phyloP scores from a whole-genome alignment of 1,139 yeast genomes.

The Tardiomyces blankii region DNA sequence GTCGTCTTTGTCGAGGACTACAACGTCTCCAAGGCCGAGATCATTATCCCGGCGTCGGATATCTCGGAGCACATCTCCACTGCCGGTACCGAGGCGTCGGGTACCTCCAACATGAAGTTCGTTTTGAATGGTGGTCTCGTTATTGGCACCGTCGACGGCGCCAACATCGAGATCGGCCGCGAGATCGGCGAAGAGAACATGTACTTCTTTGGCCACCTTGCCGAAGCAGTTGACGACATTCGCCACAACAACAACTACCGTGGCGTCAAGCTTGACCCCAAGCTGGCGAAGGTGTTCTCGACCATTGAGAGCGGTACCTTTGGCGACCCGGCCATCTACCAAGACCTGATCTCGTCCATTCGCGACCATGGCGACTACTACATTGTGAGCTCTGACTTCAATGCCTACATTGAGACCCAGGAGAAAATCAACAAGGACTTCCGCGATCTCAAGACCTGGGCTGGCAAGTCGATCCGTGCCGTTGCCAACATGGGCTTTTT shows the following conservation, averaged over 20 bases:
- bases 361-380: slow-evolving; percentile 65
- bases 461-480: slow-evolving; percentile 58
- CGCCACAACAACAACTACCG: slow-evolving; percentile 64
- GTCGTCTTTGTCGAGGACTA: slow-evolving; percentile 87
- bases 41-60: slow-evolving; percentile 83
- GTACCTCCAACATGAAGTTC: slow-evolving; percentile 94
- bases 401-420: slow-evolving; percentile 75
- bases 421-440: slow-evolving; percentile 62
- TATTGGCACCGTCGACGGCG: slow-evolving; percentile 95
- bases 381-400: slow-evolving; percentile 82
- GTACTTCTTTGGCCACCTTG: slow-evolving; percentile 81
- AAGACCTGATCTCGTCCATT: slow-evolving; percentile 57
- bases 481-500: slow-evolving; percentile 95
- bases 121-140: slow-evolving; percentile 89
- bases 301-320: slow-evolving; percentile 60
- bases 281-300: slow-evolving; percentile 51
- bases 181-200: slow-evolving; percentile 91
- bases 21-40: slow-evolving; percentile 88
- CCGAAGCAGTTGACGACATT: slow-evolving; percentile 80
- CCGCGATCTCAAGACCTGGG: slow-evolving; percentile 60
- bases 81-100: slow-evolving; percentile 96
- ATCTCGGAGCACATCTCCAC: slow-evolving; percentile 93
- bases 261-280: slow-evolving; percentile 36
- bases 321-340: slow-evolving; percentile 61
- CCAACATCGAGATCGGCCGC: slow-evolving; percentile 88